Evolutionary conservation across 1,284 basidiomycete species (phyloP), one percentile per base, ranked within the genome.

Genomic region (Apiotrichum laibachii): DNA sequence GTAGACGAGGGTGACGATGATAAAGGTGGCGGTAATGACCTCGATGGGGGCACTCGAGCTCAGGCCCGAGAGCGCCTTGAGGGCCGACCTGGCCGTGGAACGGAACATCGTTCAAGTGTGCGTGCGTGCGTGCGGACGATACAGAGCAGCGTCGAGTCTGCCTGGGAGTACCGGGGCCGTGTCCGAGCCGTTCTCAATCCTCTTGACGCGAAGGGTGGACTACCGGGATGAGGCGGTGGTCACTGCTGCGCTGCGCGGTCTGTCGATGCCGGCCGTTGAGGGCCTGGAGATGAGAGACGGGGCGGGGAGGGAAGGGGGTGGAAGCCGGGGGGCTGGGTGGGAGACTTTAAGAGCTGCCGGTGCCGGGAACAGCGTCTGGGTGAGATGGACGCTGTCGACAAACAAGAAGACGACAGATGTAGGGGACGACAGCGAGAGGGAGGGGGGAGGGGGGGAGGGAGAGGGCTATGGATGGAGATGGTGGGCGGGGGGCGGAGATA

Each of bases 1-100:
- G 79, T 96, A 96, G 52, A 89, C 88, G 45, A 96, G 83, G 4
- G 93, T 96, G 39, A 88, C 88, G 61, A 92, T 77, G 72, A 93
- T 85, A 74, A 87, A 90, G 78, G 90, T 88, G 71, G 86, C 85
- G 57, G 95, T 91, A 67, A 95, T 90, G 22, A 89, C 88, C 76
- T 97, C 93, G 70, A 85, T 85, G 12, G 84, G 84, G 12, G 75
- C 75, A 11, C 75, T 66, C 13, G 80, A 74, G n/a, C 78, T 75
- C 7, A 79, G 56, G 34, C 71, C 70, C 26, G 80, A 76, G 62
- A 80, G 66, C 11, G 70, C 66, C 48, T 72, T 48, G 59, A 78
- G 66, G n/a, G 70, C 57, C 42, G 71, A 69, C 45, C 73, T 72
- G n/a, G 71, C 58, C 21, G 57, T 44, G n/a, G 51, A 53, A 11